Conservation (phyloP, 2,329 filamentous ascomycete species). For the Cytospora mali region DNA sequence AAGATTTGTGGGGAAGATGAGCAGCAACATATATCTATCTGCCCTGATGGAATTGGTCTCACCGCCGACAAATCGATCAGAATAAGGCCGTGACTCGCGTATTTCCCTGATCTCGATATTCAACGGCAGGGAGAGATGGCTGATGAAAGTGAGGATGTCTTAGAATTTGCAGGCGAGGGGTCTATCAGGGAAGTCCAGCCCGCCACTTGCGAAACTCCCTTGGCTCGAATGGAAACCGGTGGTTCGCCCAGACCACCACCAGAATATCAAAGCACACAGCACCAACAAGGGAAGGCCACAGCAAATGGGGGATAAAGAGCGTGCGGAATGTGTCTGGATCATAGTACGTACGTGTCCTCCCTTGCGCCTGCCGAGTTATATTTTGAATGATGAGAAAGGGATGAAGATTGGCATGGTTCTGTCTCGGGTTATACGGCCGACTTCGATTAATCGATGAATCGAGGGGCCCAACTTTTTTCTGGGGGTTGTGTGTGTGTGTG, state of each 20-base stretch:
- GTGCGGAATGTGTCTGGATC: conserved; percentile 1
- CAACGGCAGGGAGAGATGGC: neutral
- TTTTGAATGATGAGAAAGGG: neutral
- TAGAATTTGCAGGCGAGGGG: neutral
- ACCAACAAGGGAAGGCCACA: neutral
- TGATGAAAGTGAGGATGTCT: neutral
- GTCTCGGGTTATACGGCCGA: neutral
- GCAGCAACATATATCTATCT: conserved; percentile 7
- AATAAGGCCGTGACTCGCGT: conserved; percentile 20
- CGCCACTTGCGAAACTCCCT: neutral
- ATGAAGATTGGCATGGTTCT: neutral
- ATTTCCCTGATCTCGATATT: conserved; percentile 12
- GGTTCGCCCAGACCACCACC: neutral
- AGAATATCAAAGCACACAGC: neutral
- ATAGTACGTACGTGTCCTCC: neutral
- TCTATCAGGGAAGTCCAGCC: neutral
- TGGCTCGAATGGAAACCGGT: neutral
- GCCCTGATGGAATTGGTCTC: neutral
- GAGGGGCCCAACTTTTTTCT: conserved; percentile 8
- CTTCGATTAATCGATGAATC: conserved; percentile 8
- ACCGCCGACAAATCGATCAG: conserved; percentile 6
- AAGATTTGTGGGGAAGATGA: conserved; percentile 14
- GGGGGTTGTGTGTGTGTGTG: too few species aligned
- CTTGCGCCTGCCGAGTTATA: neutral
- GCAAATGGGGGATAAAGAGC: neutral